phyloP scores from a whole-genome alignment of 768 basidiomycete species.

The Hericium erinaceus region DNA sequence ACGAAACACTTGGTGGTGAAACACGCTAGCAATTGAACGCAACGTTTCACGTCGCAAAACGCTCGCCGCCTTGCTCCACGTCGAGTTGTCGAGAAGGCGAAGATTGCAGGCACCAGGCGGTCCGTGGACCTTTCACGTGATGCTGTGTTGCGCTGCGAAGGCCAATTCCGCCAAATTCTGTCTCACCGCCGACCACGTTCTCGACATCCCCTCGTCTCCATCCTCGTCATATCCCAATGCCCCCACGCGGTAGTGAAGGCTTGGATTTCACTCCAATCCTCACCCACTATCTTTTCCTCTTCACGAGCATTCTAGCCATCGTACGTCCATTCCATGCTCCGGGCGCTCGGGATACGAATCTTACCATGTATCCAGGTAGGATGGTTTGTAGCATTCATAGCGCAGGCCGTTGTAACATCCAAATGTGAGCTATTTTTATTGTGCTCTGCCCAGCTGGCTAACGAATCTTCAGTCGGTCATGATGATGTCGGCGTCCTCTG shows the following conservation, averaged over 20 bases:
- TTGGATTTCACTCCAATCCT: constrained; percentile 84
- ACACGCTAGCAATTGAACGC: no score
- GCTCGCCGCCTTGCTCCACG: no score
- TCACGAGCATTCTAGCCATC: constrained; percentile 73
- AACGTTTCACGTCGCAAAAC: no score
- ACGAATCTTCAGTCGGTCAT: constrained; percentile 28
- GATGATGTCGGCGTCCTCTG: constrained; percentile 38
- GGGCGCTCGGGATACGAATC: not conserved
- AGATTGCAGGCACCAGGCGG: no score
- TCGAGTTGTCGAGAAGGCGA: no score
- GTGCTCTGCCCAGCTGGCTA: constrained; percentile 3
- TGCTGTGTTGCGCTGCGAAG: not conserved
- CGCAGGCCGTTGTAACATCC: constrained; percentile 35
- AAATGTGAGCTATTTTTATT: constrained; percentile 18
- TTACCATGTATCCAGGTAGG: constrained; percentile 20
- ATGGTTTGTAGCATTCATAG: constrained; percentile 38
- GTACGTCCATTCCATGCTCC: constrained; percentile 34
- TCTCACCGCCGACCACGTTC: not conserved
- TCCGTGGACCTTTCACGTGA: not conserved
- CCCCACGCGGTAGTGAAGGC: constrained; percentile 44
- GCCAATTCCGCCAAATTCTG: not conserved
- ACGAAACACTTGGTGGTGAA: no score
- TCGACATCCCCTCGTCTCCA: not conserved
- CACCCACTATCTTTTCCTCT: constrained; percentile 86
- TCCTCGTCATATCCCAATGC: constrained; percentile 23